Evolutionary conservation across 1,284 basidiomycete species (phyloP), one percentile per base, ranked within the genome.

Genomic region (Marasmius sp.): DNA sequence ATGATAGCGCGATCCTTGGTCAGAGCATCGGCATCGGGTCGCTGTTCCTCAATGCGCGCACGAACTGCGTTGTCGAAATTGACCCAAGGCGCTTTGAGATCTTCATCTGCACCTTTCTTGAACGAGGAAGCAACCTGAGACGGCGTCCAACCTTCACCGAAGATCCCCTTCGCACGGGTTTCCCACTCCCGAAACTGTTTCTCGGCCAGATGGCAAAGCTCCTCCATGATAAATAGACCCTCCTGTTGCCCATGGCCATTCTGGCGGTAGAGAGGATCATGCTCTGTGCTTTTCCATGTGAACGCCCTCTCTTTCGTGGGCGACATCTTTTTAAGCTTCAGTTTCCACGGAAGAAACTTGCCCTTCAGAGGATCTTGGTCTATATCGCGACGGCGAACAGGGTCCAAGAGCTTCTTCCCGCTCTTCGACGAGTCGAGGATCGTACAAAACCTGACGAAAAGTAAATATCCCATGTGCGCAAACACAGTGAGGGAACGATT

Each of bases 21-120:
- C 45, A 47, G 6, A n/a, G n/a, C 20, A 20, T 47, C 16, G 16
- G 16, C 45, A 10, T 8, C 11, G 45, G 27, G 27, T 27, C 27
- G 27, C 20, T 61, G 9, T 6, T 18, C 9, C 5, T 54, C 8
- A 1, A 36, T 10, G n/a, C 66, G 57, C 14, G 59, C 18, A 8
- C 50, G 16, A 14, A 71, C 71, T 37, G 62, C 43, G 1, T 48
- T 37, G 20, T 50, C 18, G 1, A 72, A 74, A 0, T 72, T 64
- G 2, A 67, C 7, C 72, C 73, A 78, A 0, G 77, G 77, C 34
- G 52, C 55, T 8, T 64, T 61, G 39, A 80, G 72, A 48, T 74
- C 71, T 2, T 41, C 18, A 61, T 80, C 77, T 4, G 52, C 52
- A 6, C 52, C 52, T 14, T n/a, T 11, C n/a, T 12, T 12, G 52